Evolutionary conservation across 2,329 filamentous ascomycete species (phyloP).

Genomic region (Zymoseptoria tritici): DNA sequence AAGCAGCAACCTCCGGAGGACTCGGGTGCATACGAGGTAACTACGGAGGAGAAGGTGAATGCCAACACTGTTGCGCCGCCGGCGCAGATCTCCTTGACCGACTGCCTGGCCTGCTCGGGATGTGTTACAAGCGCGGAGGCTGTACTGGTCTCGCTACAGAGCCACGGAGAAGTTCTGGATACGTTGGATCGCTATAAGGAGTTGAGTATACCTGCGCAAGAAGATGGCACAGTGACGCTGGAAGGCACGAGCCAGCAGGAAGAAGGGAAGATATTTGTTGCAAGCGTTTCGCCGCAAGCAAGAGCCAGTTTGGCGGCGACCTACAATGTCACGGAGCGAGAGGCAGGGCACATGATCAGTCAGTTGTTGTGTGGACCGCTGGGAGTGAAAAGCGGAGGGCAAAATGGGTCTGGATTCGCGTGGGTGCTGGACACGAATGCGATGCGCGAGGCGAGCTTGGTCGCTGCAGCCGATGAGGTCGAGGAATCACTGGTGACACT

Average conservation of each 20-base stretch:
- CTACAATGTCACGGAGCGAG: conserved; percentile 62
- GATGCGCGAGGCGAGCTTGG: conserved; percentile 73
- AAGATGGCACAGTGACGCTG: conserved; percentile 10
- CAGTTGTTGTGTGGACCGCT: conserved; percentile 65
- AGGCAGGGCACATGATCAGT: conserved; percentile 75
- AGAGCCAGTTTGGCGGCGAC: conserved; percentile 83
- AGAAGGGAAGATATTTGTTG: conserved; percentile 74
- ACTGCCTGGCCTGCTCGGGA: conserved; percentile 94
- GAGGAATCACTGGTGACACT: conserved; percentile 27
- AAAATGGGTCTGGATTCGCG: conserved; percentile 67
- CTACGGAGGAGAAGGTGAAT: conserved; percentile 73
- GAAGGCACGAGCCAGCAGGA: conserved; percentile 2
- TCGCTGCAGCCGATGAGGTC: conserved; percentile 47
- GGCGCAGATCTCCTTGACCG: conserved; percentile 89
- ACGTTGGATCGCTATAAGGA: conserved; percentile 59
- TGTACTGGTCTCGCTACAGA: conserved; percentile 90
- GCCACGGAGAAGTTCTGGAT: conserved; percentile 80
- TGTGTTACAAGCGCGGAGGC: conserved; percentile 97
- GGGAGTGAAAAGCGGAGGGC: conserved; percentile 63
- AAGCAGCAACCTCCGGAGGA: conserved; percentile 42
- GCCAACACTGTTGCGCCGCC: conserved; percentile 51
- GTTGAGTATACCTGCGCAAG: conserved; percentile 7
- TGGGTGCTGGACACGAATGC: conserved; percentile 89
- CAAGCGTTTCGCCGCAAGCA: conserved; percentile 86
- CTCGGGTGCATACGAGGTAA: conserved; percentile 67